These are phyloP conservation scores for Trichopus zeylanicus DNA, from an alignment of 116 monocot species.

Conservation along the genomic window DNA sequence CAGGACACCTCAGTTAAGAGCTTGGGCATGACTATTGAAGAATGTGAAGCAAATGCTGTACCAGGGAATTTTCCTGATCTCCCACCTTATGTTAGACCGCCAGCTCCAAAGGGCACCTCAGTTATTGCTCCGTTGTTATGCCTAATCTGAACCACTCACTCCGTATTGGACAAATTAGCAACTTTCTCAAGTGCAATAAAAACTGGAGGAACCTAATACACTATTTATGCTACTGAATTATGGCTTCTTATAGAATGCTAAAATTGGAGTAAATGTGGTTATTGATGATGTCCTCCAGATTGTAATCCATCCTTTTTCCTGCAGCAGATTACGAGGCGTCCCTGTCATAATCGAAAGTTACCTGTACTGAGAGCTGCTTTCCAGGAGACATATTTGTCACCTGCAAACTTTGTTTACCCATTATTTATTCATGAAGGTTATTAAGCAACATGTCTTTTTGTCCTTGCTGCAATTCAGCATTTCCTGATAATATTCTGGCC, in stretches of 20 bases:
- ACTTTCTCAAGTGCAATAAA: too few relatives aligned
- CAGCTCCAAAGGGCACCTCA: slow-evolving; percentile 72
- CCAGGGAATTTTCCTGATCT: slow-evolving; percentile 82
- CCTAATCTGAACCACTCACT: not conserved
- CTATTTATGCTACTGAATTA: not conserved
- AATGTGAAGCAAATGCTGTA: slow-evolving; percentile 89
- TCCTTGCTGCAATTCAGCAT: not conserved
- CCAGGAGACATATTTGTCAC: slow-evolving; percentile 73
- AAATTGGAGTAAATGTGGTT: not conserved
- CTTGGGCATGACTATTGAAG: slow-evolving; percentile 62
- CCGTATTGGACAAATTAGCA: not conserved
- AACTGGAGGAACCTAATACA: not conserved
- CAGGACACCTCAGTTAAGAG: slow-evolving; percentile 22
- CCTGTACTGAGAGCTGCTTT: slow-evolving; percentile 67
- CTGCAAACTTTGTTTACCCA: slow-evolving; percentile 87
- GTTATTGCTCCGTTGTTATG: slow-evolving; percentile 51
- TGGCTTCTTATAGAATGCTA: not conserved
- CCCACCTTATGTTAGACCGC: slow-evolving; percentile 36
- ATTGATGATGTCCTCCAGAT: not conserved
- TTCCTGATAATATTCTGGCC: too few relatives aligned
- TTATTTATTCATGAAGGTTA: slow-evolving; percentile 97
- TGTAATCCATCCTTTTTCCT: slow-evolving; percentile 3
- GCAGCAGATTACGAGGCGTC: slow-evolving; percentile 60
- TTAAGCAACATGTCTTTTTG: not conserved
- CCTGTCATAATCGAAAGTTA: slow-evolving; percentile 82